Evolutionary conservation across 2,329 filamentous ascomycete species (phyloP), one percentile per base, ranked within the genome.

Genomic region (Botryosphaeria dothidea): DNA sequence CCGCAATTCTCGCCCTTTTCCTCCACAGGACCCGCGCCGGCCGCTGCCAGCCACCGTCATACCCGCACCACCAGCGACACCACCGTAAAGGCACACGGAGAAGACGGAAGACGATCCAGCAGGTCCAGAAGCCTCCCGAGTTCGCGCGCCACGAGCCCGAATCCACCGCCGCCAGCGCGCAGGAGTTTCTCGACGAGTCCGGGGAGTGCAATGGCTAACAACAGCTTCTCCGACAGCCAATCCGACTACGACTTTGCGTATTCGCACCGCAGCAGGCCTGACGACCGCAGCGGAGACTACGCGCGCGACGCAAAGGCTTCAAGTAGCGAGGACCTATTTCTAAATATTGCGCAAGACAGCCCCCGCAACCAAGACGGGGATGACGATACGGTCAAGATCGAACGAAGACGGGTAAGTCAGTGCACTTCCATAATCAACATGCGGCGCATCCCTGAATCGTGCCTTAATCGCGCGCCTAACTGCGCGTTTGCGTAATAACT

Each of bases 301-400:
- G 54, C 25, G 56, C 62, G 51, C 38, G 46, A 46, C 23, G 27
- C n/a, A 49, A 58, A 51, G 49, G 25, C 19, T 31, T 51, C 64
- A 38, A 56, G 48, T 51, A 67, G 65, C 46, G 79, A 80, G 67
- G 79, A 81, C 67, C 71, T 81, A 29, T 81, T 81, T 66, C 68
- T 80, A 54, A 75, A 80, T 66, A 75, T 80, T 64, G 79, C 79
- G 52, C 75, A 74, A 54, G 77, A 79, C 67, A 74, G 62, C 54
- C 72, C 73, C 29, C 70, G 73, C 19, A 68, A 19, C 43, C 62
- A 57, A 13, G 62, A 64, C 43, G 62, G 62, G 45, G 66, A 69
- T 7, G 75, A 77, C 43, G 66, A 69, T 27, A 63, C 69, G n/a
- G 66, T 70, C 36, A 72, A 74, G 15, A 65, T 71, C 7, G 74